Evolutionary conservation across 1,139 yeast species (phyloP).

Genomic region (Diutina siamensis): DNA sequence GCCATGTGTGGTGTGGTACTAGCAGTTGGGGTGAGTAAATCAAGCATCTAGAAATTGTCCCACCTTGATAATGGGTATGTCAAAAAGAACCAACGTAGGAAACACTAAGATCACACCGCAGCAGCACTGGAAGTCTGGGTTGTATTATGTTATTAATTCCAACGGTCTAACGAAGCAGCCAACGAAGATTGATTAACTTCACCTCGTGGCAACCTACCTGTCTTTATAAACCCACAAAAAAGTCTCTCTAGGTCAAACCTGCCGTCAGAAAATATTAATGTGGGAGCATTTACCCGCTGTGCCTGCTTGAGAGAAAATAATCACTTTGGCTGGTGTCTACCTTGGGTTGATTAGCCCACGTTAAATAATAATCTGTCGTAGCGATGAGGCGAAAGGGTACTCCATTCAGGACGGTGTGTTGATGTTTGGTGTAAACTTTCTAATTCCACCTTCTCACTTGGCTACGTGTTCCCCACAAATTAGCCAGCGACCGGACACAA

Average conservation of each 20-base stretch:
- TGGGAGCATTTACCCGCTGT: not conserved
- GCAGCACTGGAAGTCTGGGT: not conserved
- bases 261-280: not conserved
- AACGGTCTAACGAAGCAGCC: not conserved
- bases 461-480: not conserved
- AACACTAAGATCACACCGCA: not conserved
- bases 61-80: not conserved
- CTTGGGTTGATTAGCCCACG: not conserved
- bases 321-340: not conserved
- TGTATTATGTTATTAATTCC: not conserved
- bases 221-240: not conserved
- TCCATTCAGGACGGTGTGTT: not conserved
- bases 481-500: not conserved
- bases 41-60: slow-evolving; percentile 2
- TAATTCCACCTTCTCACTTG: not conserved
- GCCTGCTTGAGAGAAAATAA: not conserved
- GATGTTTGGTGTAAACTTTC: not conserved
- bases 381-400: not conserved
- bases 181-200: not conserved
- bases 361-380: not conserved
- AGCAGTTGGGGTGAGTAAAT: slow-evolving; percentile 1
- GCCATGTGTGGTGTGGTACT: slow-evolving; percentile 5
- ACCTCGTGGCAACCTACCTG: not conserved
- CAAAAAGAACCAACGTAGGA: not conserved
- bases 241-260: not conserved